Percentiles rank a stretch among this genome's conserved stretches.
Conservation (phyloP, 345 rosid genomes). For the Linum lewisii region DNA sequence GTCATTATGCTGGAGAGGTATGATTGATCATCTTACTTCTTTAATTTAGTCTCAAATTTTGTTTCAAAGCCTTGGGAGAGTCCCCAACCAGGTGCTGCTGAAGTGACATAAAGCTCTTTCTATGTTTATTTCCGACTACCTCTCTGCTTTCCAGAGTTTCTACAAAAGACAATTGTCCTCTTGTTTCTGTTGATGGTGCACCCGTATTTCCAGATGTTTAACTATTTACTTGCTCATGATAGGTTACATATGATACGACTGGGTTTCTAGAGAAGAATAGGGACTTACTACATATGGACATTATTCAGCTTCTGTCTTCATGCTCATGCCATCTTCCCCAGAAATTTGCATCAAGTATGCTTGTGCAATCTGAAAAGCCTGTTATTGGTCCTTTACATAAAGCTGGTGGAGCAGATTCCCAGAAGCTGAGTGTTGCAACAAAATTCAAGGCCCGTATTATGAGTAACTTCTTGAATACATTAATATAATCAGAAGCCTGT, state of each 20-base stretch:
- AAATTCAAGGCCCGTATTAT: conserved; percentile 66
- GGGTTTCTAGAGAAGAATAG: conserved; percentile 96
- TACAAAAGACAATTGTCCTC: neutral
- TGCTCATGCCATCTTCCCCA: conserved; percentile 85
- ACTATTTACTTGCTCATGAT: conserved; percentile 20
- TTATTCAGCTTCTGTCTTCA: conserved; percentile 83
- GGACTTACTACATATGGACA: conserved; percentile 85
- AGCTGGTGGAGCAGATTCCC: conserved; percentile 96
- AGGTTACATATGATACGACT: conserved; percentile 91
- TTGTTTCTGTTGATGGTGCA: no score
- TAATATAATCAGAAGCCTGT: neutral
- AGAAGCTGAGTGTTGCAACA: conserved; percentile 80
- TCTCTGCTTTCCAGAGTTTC: neutral
- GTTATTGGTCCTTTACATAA: conserved; percentile 70
- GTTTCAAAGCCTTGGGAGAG: no score
- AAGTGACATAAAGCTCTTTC: no score
- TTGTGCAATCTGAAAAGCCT: conserved; percentile 66
- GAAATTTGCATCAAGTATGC: conserved; percentile 84
- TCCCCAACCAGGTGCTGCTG: no score
- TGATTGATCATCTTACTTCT: neutral
- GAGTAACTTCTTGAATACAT: neutral
- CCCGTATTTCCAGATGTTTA: conserved; percentile 15
- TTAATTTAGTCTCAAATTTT: neutral
- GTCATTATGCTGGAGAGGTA: conserved; percentile 99
- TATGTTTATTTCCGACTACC: no score